Conservation (phyloP, 169 alveolate genomes). For the Plasmodium inui region DNA sequence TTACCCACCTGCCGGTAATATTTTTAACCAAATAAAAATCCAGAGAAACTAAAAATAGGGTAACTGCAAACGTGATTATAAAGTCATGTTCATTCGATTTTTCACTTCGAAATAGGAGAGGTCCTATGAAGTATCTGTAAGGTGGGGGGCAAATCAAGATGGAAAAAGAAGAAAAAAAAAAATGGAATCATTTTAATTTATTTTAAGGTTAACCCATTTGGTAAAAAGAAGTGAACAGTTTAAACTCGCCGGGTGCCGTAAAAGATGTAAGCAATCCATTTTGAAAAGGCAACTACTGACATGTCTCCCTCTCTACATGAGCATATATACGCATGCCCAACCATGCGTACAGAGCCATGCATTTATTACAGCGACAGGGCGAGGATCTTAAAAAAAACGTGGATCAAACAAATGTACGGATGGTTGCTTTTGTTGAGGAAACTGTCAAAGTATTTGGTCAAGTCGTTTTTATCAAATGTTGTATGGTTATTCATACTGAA, state of each 20-base stretch:
- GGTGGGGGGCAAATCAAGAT: neutral
- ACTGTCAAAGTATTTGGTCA: neutral
- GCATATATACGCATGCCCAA: neutral
- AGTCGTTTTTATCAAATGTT: conserved; percentile 12
- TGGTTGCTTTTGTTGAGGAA: conserved; percentile 46
- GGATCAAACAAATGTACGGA: conserved; percentile 62
- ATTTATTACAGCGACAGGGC: conserved; percentile 34
- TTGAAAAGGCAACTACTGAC: neutral
- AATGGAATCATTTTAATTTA: neutral
- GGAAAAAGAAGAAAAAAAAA: conserved; percentile 1
- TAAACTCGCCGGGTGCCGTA: neutral
- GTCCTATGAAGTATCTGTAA: conserved; percentile 73
- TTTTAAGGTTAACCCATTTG: neutral
- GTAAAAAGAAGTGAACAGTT: neutral
- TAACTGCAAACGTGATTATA: conserved; percentile 60
- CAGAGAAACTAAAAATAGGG: conserved; percentile 69
- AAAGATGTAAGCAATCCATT: neutral
- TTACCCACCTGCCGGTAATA: conserved; percentile 72
- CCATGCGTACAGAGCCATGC: neutral
- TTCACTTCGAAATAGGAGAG: conserved; percentile 54
- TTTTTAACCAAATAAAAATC: conserved; percentile 76
- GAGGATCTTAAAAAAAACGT: conserved; percentile 42
- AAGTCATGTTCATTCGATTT: conserved; percentile 64
- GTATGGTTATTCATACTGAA: neutral
- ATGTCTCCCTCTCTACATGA: neutral